Base-by-base conservation (phyloP, 345 rosid species). In the Toxicodendron radicans region DNA sequence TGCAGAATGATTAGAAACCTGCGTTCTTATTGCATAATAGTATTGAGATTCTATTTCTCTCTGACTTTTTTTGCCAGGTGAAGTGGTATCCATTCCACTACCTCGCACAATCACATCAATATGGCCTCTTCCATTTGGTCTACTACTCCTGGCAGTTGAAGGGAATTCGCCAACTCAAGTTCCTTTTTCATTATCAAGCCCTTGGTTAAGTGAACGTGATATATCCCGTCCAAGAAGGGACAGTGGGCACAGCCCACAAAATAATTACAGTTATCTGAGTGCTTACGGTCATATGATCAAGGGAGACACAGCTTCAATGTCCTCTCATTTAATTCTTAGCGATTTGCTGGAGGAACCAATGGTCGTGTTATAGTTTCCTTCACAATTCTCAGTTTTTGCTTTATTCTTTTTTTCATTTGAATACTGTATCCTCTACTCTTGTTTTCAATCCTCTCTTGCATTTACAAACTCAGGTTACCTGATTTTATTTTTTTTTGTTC, bases 121-220 rank as follows among this genome's bases (percentile, higher is more conserved):
- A 77, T 95, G 98, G 97, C 85, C 97, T 79, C 93, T 91, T 79
- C 98, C 96, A 57, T 89, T 77, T 86, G 99, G 98, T 78, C 80
- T 95, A 70, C 86, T 95, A 73, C 91, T 95, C 52, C 94, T 85
- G 80, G 86, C 79, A 62, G 78, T 80, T 75, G 95, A 88, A 74
- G 87, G 82, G 63, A 81, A 73, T 81, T 83, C 86, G 45, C 14
- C 82, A 58, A 20, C 74, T 20, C 84, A 65, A 82, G 71, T 75
- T 70, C 78, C 87, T 56, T 80, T 83, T 76, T 73, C 82, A 61
- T 78, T 85, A 73, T 83, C 90, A 73, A 91, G 83, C 78, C 88
- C 87, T 80, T 60, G 70, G 64, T 79, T 86, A 64, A 87, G 88
- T 80, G 82, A 83, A 48, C 85, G 81, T 65, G 97, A 87, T 78